Evolutionary conservation across 2,329 filamentous ascomycete species (phyloP), one percentile per base, ranked within the genome.

Genomic region (Coniochaeta sp.): DNA sequence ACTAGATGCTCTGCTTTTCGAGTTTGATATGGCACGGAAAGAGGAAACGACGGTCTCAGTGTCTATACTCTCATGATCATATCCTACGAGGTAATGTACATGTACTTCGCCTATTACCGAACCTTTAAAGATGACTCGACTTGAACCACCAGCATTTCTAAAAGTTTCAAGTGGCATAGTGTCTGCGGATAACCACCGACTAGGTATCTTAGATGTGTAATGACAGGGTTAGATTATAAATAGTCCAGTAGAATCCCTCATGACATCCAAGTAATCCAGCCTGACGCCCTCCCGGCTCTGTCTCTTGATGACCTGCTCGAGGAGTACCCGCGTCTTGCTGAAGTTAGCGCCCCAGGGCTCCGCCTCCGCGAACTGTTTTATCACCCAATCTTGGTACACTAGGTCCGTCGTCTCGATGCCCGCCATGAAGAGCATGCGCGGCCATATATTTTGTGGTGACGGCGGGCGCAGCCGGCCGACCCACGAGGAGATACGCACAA

Each of bases 281-380:
- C 64, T 59, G 22, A 40, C 59, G 32, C 64, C 64, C 58, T 62
- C 59, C 4, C 50, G 42, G 19, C 61, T 59, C 44, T 65, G 64
- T 26, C 62, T 55, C 32, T 62, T 63, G 54, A 65, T 62, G 32
- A 65, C 50, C 5, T 60, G 60, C 42, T 65, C 64, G 19, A 65
- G 62, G 32, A 65, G 28, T 19, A 62, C 6, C 22, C 64, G 62
- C 8, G 64, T 64, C 50, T 60, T 65, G 16, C 60, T 60, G 19
- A 63, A 64, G 57, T 65, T 65, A n/a, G 55, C 63, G 17, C 64
- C 64, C 64, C 64, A 65, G 22, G 60, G 28, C 44, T 65, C 64
- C 16, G 64, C 60, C 2, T 65, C 64, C n/a, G 56, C 59, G 22
- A 65, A 62, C 5, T 44, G 40, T 14, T 44, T 44, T 59, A 64